These are phyloP conservation scores for Trichoderma reesei DNA, from an alignment of 495 filamentous ascomycete species.

Conservation along the genomic window DNA sequence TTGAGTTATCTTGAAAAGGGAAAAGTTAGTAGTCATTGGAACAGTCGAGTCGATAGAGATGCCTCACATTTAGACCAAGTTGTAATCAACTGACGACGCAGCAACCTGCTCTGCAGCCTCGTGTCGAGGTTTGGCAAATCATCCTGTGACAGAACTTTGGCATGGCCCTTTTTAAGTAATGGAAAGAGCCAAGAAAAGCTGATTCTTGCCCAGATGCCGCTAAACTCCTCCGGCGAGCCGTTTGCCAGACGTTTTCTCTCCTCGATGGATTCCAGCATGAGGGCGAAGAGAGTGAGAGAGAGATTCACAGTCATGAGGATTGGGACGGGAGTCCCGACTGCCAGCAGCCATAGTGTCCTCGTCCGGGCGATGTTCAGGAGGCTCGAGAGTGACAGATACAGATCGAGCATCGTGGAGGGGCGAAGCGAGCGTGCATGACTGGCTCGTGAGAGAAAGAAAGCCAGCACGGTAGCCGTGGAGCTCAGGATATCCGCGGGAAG, in stretches of 20 bases:
- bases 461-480: not conserved
- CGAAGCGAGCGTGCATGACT: not conserved
- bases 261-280: not conserved
- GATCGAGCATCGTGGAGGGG: not conserved
- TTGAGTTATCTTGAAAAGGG: not conserved
- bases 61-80: constrained; percentile 3
- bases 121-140: not conserved
- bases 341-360: not conserved
- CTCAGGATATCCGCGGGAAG: constrained; percentile 2
- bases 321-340: not conserved
- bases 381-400: not conserved
- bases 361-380: not conserved
- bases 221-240: constrained; percentile 1
- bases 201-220: not conserved
- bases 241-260: not conserved
- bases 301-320: not conserved
- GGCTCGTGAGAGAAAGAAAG: not conserved
- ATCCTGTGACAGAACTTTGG: not conserved
- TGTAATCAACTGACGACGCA: not conserved
- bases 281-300: not conserved
- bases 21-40: not conserved
- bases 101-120: not conserved
- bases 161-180: not conserved
- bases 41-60: not conserved
- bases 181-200: not conserved